Evolutionary conservation across 345 rosid species (phyloP).

Genomic region (rapeseed (Brassica napus)): Da-Ae NC_063448.1:2804001-2804500

Average conservation of each 20-base stretch:
- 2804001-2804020: conserved; percentile 30
- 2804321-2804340: conserved; percentile 41
- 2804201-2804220: conserved; percentile 66
- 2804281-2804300: conserved; percentile 51
- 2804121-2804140: conserved; percentile 11
- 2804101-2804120: conserved; percentile 20
- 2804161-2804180: conserved; percentile 8
- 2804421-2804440: conserved; percentile 3
- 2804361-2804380: conserved; percentile 33
- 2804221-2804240: conserved; percentile 4
- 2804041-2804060: conserved; percentile 41
- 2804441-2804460: not conserved
- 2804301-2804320: conserved; percentile 65
- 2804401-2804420: not conserved
- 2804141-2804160: conserved; percentile 4
- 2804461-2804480: conserved; percentile 10
- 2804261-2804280: conserved; percentile 23
- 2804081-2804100: conserved; percentile 33
- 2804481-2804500: conserved; percentile 2
- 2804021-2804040: conserved; percentile 51
- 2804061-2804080: conserved; percentile 39
- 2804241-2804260: conserved; percentile 17
- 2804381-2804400: not conserved
- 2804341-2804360: conserved; percentile 36
- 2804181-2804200: conserved; percentile 42